Base-by-base conservation (phyloP, 2,329 filamentous ascomycete species). In the Alternaria gansuensis region DNA sequence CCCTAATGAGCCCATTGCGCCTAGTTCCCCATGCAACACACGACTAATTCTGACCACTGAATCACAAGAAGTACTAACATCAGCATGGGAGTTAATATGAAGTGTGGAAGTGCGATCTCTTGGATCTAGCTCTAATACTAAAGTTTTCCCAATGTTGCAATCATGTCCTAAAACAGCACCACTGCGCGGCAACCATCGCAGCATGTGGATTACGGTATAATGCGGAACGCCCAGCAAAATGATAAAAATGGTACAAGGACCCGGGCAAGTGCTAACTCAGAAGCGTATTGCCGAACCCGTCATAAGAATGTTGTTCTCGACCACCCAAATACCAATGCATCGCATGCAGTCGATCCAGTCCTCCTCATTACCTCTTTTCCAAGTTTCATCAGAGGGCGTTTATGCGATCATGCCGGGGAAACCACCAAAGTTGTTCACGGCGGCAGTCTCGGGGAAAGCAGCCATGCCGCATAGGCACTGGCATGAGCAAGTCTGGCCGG, bases 401-500 rank as follows among this genome's bases (percentile, higher is more conserved):
- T 67, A 73, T 24, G 61, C 60, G 24, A 77, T 69, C 68, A 75
- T 71, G 17, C 75, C 76, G 7, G 74, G 63, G 61, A 75, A 77
- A 2, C 76, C 76, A 23, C 76, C 76, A 54, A 78, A 78, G 68
- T 68, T 72, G 67, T 71, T 73, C 43, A 73, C 34, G 8, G 74
- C 76, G 8, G 75, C 75, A 11, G 53, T 60, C 2, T 65, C 59
- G 1, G 76, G 76, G 74, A 78, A 78, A 3, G 68, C 66, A 66
- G 73, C 76, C 45, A 70, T 57, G 37, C 76, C 76, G 55, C 76
- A 78, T 52, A 78, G 60, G 55, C 76, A 78, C 28, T 69, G 69
- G 73, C 76, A 78, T 8, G 69, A 60, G 70, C 76, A 78, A 10
- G 71, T 65, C 40, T 71, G 58, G 31, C 76, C 75, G 5, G 68